A percentile compares a stretch with the other conserved stretches of the same genome.
Evolutionary conservation across 495 filamentous ascomycete genomes (phyloP).

Genomic region (Hypoxylon perforatum): DNA sequence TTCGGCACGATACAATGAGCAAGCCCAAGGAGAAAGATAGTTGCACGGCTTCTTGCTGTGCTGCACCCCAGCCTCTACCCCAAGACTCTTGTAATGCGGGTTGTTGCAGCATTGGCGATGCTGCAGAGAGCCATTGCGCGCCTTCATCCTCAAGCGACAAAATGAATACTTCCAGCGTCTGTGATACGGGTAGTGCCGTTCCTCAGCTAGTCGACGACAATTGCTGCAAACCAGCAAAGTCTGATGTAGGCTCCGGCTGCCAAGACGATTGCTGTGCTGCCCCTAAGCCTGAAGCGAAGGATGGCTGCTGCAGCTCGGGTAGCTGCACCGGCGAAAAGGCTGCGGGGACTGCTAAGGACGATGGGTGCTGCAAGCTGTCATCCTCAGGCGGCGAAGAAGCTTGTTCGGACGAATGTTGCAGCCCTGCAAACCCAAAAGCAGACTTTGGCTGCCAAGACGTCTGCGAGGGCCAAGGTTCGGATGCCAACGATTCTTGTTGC

Average conservation of each 20-base stretch:
- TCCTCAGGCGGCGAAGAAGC: neutral
- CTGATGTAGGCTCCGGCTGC: neutral
- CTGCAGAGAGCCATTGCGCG: slow-evolving; percentile 5
- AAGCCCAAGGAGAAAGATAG: slow-evolving; percentile 23
- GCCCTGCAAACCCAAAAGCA: slow-evolving; percentile 7
- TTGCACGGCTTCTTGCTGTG: slow-evolving; percentile 28
- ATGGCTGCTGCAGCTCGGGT: slow-evolving; percentile 12
- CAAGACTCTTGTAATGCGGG: slow-evolving; percentile 14
- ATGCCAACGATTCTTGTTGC: slow-evolving; percentile 18
- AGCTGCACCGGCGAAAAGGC: slow-evolving; percentile 9
- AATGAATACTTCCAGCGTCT: neutral
- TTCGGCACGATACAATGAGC: slow-evolving; percentile 18
- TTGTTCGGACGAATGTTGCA: slow-evolving; percentile 19
- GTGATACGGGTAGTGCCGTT: neutral
- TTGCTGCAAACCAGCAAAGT: neutral
- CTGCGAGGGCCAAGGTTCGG: slow-evolving; percentile 14
- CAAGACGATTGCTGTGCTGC: neutral
- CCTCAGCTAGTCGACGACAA: neutral
- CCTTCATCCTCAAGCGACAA: neutral
- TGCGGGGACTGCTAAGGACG: neutral
- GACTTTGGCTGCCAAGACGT: slow-evolving; percentile 14
- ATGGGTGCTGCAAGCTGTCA: slow-evolving; percentile 15
- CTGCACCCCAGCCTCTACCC: slow-evolving; percentile 4
- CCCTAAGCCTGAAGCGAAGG: neutral
- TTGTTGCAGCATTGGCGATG: slow-evolving; percentile 9